Conservation (phyloP, 768 basidiomycete species). For the Leccinum incarnatum region DNA sequence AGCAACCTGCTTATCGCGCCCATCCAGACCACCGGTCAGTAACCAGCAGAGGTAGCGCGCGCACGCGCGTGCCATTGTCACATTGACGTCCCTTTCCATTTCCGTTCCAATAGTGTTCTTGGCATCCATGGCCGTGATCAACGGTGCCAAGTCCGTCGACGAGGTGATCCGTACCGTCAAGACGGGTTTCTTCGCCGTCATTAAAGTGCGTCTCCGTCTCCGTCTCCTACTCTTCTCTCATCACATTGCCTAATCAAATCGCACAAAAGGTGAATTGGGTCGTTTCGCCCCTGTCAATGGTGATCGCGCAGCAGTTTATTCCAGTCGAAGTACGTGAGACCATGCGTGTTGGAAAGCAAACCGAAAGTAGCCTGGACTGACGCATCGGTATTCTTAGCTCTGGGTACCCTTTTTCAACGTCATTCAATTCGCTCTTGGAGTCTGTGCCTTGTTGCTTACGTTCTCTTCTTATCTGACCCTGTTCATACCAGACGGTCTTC, state of each 20-base stretch:
- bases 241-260: conserved; percentile 2
- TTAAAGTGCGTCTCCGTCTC: conserved; percentile 49
- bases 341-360: neutral
- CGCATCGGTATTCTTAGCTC: conserved; percentile 44
- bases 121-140: conserved; percentile 79
- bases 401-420: conserved; percentile 89
- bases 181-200: conserved; percentile 69
- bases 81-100: neutral
- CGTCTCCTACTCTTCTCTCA: neutral
- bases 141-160: conserved; percentile 66
- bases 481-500: conserved; percentile 56
- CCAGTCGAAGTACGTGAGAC: conserved; percentile 59
- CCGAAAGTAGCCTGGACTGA: conserved; percentile 3
- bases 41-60: neutral
- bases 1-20: conserved; percentile 77
- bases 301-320: conserved; percentile 76
- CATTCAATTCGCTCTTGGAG: conserved; percentile 73
- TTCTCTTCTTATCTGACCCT: neutral
- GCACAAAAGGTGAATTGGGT: conserved; percentile 69
- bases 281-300: conserved; percentile 69
- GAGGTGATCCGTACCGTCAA: conserved; percentile 67
- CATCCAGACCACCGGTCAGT: conserved; percentile 64
- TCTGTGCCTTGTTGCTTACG: conserved; percentile 35
- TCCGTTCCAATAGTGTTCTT: conserved; percentile 53
- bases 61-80: neutral